Evolutionary conservation across 345 rosid genomes (phyloP), one percentile per base, ranked within the genome.

Genomic region (Brassica rapa): DNA sequence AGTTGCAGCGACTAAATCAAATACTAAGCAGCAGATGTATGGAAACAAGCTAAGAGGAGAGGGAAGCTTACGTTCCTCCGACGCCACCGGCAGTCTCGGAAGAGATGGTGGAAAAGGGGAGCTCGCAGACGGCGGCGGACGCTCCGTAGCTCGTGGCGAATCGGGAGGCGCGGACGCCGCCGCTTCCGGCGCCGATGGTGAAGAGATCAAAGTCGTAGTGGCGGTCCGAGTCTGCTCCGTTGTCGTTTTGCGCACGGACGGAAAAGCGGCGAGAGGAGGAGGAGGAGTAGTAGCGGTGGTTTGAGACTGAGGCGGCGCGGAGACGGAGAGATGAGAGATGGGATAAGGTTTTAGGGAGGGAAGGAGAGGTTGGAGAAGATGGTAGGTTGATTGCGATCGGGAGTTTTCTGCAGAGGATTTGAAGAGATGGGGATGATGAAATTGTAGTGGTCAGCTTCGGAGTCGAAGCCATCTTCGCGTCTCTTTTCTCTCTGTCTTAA

Each of bases 181-280:
- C 98, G 69, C 97, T 92, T 1, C 97, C 98, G 4, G 97, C 98
- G 67, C 97, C 98, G 59, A 94, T 85, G 32, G 98, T 94, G 85
- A 94, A 94, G 75, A 94, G 95, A 84, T 92, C 98, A 74, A 88
- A 94, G 79, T 94, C 97, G 79, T 87, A 94, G 67, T 75, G 85
- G 62, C 84, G 87, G 4, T 83, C 51, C 4, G 85, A 57, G 14
- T 92, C 93, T 3, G 91, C 86, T 62, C 93, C 97, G 49, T 92
- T 90, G 0, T 74, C 88, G 72, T 79, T 80, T 59, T 73, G 86
- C 5, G 95, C 92, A 21, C 86, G 89, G 62, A 80, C 79, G 1
- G 83, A 56, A 43, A 87, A 81, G 25, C 74, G 80, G 59, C 89
- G 89, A 55, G 79, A 69, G 6, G 33, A 62, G 68, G 66, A 49